These are phyloP conservation scores for Powellomyces hirtus DNA, from an alignment of 192 early-diverging fungal genomes.

Conservation along the genomic window DNA sequence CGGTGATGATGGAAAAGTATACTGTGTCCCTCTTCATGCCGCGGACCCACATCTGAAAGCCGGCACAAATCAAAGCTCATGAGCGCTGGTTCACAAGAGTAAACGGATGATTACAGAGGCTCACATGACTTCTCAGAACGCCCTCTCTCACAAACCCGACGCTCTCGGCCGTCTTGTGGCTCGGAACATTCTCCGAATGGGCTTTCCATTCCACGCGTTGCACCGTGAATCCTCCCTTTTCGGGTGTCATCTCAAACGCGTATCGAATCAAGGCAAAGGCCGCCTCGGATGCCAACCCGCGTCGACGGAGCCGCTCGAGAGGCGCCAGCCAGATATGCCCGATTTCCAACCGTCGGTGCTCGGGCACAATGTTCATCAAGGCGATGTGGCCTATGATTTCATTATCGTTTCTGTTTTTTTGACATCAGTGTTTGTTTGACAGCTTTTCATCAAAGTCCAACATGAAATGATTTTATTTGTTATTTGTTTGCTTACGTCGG, in stretches of 20 bases:
- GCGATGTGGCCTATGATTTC: slow-evolving; percentile 12
- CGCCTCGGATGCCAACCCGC: slow-evolving; percentile 4
- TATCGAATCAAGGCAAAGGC: not conserved
- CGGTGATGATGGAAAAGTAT: not conserved
- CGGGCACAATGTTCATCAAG: slow-evolving; percentile 11
- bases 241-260: slow-evolving; percentile 4
- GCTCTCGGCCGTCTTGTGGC: not conserved
- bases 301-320: not conserved
- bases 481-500: not conserved
- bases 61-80: not conserved
- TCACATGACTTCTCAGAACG: not conserved
- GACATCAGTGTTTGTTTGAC: slow-evolving; percentile 8
- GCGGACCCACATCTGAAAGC: not conserved
- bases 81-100: not conserved
- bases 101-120: not conserved
- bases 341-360: slow-evolving; percentile 4
- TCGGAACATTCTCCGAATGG: slow-evolving; percentile 2
- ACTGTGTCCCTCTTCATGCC: not conserved
- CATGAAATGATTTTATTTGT: not conserved
- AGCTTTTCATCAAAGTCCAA: not conserved
- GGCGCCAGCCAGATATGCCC: slow-evolving; percentile 12
- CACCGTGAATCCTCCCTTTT: not conserved
- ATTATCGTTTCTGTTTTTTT: too few relatives aligned
- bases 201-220: slow-evolving; percentile 7
- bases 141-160: not conserved